phyloP scores from a whole-genome alignment of 1,284 basidiomycete genomes.

The Omphalotus olearius region DNA sequence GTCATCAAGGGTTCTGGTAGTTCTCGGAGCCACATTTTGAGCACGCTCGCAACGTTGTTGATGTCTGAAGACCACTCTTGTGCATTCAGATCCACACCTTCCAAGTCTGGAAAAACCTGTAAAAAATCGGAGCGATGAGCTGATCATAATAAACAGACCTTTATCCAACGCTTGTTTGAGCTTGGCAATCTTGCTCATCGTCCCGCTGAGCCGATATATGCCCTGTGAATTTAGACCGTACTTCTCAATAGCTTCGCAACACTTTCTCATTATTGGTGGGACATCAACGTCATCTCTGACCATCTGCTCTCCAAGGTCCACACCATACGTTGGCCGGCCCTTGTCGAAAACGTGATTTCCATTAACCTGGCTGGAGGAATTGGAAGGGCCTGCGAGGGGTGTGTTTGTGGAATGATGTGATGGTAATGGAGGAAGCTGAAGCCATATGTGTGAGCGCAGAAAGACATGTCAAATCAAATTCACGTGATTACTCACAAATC shows the following conservation, averaged over 20 bases:
- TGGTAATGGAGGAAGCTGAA: constrained; percentile 62
- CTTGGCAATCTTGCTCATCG: constrained; percentile 81
- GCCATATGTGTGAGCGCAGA: constrained; percentile 1
- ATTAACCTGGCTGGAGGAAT: constrained; percentile 28
- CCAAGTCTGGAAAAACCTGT: constrained; percentile 59
- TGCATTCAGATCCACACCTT: constrained; percentile 80
- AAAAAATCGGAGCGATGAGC: not conserved
- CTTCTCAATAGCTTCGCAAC: constrained; percentile 88
- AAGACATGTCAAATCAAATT: constrained; percentile 10
- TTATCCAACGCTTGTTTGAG: constrained; percentile 85
- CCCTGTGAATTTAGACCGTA: constrained; percentile 84
- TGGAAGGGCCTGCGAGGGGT: constrained; percentile 24
- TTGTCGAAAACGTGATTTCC: constrained; percentile 49
- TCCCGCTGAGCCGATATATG: constrained; percentile 93
- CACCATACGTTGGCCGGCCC: constrained; percentile 79
- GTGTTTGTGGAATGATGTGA: constrained; percentile 32
- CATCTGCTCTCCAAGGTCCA: constrained; percentile 93
- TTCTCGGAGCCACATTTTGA: constrained; percentile 97
- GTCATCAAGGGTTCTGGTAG: constrained; percentile 94
- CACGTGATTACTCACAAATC: constrained; percentile 59
- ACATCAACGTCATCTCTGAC: constrained; percentile 84
- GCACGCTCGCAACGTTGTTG: constrained; percentile 89
- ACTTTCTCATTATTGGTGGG: constrained; percentile 86
- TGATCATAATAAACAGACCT: constrained; percentile 49
- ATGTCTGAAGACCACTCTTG: constrained; percentile 92